Conservation (phyloP, 805 yeast species). For the Wickerhamomyces ciferrii region DNA sequence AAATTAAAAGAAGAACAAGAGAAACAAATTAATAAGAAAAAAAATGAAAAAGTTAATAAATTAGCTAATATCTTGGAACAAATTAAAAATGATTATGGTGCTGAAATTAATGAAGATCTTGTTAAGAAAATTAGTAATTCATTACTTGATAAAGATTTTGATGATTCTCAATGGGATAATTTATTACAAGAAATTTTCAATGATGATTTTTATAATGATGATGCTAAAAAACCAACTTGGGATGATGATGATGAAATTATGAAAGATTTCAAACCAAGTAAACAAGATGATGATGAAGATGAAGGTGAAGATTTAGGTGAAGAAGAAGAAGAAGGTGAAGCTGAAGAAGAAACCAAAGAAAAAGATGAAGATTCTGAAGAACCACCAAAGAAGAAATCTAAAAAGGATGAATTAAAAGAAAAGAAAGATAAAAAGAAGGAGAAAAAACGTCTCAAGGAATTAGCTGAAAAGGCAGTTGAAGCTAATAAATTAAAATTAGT, state of each 20-base stretch:
- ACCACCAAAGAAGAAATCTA: constrained; percentile 34
- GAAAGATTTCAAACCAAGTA: constrained; percentile 37
- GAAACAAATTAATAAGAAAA: constrained; percentile 62
- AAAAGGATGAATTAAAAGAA: constrained; percentile 51
- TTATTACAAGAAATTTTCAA: constrained; percentile 81
- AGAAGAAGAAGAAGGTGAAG: constrained; percentile 29
- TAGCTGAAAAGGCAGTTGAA: constrained; percentile 78
- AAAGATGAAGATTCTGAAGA: constrained; percentile 20
- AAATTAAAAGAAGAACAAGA: constrained; percentile 51
- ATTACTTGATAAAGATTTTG: constrained; percentile 82
- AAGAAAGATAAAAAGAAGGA: constrained; percentile 57
- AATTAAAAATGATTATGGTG: constrained; percentile 36
- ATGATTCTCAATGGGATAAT: constrained; percentile 86
- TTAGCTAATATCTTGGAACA: constrained; percentile 59
- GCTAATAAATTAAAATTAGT: constrained; percentile 58
- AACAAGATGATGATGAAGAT: constrained; percentile 35
- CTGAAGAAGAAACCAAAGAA: constrained; percentile 30
- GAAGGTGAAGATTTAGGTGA: constrained; percentile 17
- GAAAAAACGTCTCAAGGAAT: constrained; percentile 52
- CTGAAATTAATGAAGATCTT: constrained; percentile 47
- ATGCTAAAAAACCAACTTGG: constrained; percentile 57
- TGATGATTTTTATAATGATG: constrained; percentile 72
- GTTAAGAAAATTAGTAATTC: constrained; percentile 67
- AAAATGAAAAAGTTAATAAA: constrained; percentile 69
- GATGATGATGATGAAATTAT: constrained; percentile 52